phyloP scores from a whole-genome alignment of 768 basidiomycete genomes.

The Gyrodon lividus region DNA sequence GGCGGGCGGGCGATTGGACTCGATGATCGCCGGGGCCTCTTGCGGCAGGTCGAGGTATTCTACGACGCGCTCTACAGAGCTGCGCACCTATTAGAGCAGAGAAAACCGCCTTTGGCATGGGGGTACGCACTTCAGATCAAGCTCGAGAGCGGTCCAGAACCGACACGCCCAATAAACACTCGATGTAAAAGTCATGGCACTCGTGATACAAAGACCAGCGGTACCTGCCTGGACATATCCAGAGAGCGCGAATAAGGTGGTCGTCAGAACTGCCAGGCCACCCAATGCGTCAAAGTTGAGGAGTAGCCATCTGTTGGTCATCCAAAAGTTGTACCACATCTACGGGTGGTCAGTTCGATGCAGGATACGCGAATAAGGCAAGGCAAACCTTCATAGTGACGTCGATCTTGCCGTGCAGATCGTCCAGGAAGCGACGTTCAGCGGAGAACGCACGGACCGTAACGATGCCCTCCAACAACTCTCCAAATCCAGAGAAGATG shows the following conservation, averaged over 20 bases:
- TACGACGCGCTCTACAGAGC: constrained; percentile 87
- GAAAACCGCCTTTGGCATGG: background rate
- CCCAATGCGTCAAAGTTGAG: constrained; percentile 82
- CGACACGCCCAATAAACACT: constrained; percentile 52
- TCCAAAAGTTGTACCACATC: constrained; percentile 91
- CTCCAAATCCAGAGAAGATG: constrained; percentile 80
- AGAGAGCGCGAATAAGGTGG: constrained; percentile 73
- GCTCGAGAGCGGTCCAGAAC: constrained; percentile 57
- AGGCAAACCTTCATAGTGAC: constrained; percentile 65
- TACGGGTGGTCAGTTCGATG: background rate
- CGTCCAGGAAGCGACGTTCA: constrained; percentile 73
- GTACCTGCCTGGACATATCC: constrained; percentile 57
- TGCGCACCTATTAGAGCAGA: constrained; percentile 27
- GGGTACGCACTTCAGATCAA: constrained; percentile 67
- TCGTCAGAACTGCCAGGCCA: constrained; percentile 68
- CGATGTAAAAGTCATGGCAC: constrained; percentile 60
- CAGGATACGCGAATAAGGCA: background rate
- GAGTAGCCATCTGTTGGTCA: constrained; percentile 85
- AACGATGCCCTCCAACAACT: constrained; percentile 86
- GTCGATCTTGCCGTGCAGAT: constrained; percentile 72
- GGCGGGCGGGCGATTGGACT: constrained; percentile 75
- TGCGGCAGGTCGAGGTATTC: constrained; percentile 91
- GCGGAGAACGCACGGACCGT: constrained; percentile 90
- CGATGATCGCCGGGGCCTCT: constrained; percentile 77
- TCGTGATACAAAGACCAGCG: constrained; percentile 75